Evolutionary conservation across 768 basidiomycete species (phyloP).

Genomic region (Lactifluus echinatus): DNA sequence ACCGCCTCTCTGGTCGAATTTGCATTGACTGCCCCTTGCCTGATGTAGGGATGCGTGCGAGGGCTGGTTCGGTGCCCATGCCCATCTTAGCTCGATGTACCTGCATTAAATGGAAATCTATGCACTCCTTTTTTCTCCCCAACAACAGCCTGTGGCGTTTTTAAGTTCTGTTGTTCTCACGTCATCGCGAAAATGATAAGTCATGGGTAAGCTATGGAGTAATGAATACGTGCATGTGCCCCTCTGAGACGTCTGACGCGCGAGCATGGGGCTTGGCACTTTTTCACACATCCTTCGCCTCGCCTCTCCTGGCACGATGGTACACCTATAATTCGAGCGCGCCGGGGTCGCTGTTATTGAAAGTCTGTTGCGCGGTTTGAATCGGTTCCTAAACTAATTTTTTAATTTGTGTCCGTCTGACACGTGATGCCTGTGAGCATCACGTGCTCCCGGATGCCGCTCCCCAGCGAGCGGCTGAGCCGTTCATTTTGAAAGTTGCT

Average conservation of each 20-base stretch:
- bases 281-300: not conserved
- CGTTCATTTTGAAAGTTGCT: no score
- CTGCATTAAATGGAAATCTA: conserved; percentile 17
- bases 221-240: not conserved
- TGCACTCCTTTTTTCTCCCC: not conserved
- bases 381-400: not conserved
- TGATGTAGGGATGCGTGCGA: conserved; percentile 12
- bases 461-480: not conserved
- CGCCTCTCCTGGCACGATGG: not conserved
- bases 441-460: not conserved
- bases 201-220: not conserved
- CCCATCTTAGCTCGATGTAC: conserved; percentile 15
- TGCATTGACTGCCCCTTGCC: not conserved
- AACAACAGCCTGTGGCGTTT: conserved; percentile 1
- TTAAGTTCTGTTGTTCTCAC: conserved; percentile 11
- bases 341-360: conserved; percentile 14
- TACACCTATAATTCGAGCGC: not conserved
- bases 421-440: no score
- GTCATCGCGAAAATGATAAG: not conserved
- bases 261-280: not conserved
- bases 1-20: not conserved
- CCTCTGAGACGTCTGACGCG: not conserved
- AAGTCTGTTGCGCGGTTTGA: conserved; percentile 13
- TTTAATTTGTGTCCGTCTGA: not conserved
- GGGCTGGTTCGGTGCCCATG: conserved; percentile 7